Percentiles rank a stretch among this genome's conserved stretches.
phyloP scores from a whole-genome alignment of 2,329 filamentous ascomycete genomes.

The Calonectria montana region DNA sequence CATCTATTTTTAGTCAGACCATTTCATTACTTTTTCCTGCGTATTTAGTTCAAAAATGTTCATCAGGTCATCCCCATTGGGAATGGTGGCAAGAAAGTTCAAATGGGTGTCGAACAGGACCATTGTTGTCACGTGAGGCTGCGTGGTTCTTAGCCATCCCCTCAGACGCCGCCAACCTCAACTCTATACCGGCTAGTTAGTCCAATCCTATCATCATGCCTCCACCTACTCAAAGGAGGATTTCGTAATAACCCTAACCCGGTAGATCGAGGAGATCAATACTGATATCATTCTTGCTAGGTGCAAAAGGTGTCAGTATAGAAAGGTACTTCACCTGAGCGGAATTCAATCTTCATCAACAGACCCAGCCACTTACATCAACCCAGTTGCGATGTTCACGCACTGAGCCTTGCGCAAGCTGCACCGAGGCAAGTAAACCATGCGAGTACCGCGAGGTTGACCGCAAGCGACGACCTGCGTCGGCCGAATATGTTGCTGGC shows the following conservation, averaged over 20 bases:
- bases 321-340: conserved; percentile 7
- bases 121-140: not conserved
- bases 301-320: conserved; percentile 26
- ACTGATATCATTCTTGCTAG: not conserved
- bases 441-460: conserved; percentile 24
- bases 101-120: not conserved
- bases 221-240: not conserved
- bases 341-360: not conserved
- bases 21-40: not conserved
- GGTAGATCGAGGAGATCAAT: not conserved
- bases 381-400: conserved; percentile 21
- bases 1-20: not conserved
- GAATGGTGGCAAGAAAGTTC: not conserved
- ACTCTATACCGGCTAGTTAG: not conserved
- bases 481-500: conserved; percentile 34
- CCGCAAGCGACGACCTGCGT: conserved; percentile 24
- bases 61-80: not conserved
- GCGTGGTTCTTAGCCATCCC: not conserved
- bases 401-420: conserved; percentile 24
- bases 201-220: not conserved
- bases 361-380: not conserved
- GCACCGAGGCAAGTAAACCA: not conserved
- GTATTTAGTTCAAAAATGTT: not conserved
- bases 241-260: not conserved
- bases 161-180: not conserved